These are phyloP conservation scores for Magnaporthales sp. DNA, from an alignment of 2,329 filamentous ascomycete species.

Conservation along the genomic window DNA sequence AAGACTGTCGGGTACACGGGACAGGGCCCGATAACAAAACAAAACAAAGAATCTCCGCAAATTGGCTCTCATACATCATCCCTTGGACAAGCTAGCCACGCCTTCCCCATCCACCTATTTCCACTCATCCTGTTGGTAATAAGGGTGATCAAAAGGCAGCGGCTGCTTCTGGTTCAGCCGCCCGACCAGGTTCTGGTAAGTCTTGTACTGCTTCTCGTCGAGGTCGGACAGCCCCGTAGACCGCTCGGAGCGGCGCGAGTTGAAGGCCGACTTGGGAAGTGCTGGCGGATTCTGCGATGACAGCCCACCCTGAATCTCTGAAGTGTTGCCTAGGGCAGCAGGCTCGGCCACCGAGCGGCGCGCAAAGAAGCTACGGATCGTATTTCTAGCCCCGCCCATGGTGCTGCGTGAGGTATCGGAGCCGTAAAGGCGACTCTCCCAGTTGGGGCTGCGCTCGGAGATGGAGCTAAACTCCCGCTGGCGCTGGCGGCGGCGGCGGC, in stretches of 20 bases:
- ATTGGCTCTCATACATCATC: neutral
- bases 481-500: neutral
- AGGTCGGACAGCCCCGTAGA: neutral
- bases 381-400: neutral
- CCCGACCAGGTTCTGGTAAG: constrained; percentile 3
- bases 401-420: constrained; percentile 1
- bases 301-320: neutral
- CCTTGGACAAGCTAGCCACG: neutral
- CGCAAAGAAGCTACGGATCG: neutral
- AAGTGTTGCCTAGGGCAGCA: neutral
- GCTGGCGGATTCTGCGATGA: neutral
- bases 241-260: neutral
- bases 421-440: constrained; percentile 1
- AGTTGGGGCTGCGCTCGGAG: neutral
- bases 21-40: neutral
- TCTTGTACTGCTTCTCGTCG: constrained; percentile 3
- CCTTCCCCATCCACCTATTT: neutral
- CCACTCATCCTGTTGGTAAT: neutral
- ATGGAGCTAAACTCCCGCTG: too few species aligned
- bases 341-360: neutral
- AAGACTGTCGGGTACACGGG: too few species aligned
- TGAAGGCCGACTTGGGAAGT: neutral
- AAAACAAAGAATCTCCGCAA: neutral
- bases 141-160: constrained; percentile 1
- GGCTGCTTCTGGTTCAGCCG: constrained; percentile 1